Conservation (phyloP, 2,329 filamentous ascomycete genomes). For the Fusarium neocosmosporiellum region DNA sequence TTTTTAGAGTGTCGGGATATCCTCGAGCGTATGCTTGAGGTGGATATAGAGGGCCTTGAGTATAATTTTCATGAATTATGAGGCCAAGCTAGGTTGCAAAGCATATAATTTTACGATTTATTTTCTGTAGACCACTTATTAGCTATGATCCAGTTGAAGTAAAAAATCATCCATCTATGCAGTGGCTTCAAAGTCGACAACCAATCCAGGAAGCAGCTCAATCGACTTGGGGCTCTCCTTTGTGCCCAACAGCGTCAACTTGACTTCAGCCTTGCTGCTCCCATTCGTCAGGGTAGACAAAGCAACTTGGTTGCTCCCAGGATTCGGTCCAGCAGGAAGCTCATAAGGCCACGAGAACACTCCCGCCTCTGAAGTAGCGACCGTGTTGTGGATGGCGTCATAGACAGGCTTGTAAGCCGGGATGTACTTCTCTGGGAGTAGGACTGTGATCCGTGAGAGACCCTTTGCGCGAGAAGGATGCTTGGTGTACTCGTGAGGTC, state of each 20-base stretch:
- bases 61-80: not conserved
- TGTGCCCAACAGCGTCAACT: conserved; percentile 37
- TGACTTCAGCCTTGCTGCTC: conserved; percentile 23
- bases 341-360: conserved; percentile 34
- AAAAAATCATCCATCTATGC: not conserved
- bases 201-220: conserved; percentile 37
- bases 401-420: conserved; percentile 38
- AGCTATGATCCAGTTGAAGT: not conserved
- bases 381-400: conserved; percentile 42
- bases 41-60: not conserved
- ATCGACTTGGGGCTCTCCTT: conserved; percentile 37
- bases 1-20: not conserved
- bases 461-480: conserved; percentile 66
- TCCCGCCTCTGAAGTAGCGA: not conserved
- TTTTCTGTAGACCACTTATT: not conserved
- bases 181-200: conserved; percentile 32
- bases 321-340: conserved; percentile 22
- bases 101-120: not conserved
- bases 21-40: not conserved
- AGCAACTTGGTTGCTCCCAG: conserved; percentile 27
- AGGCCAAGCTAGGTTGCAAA: not conserved
- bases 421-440: conserved; percentile 42
- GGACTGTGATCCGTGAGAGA: conserved; percentile 57
- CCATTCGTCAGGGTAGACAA: conserved; percentile 14
- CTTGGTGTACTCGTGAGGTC: conserved; percentile 38